Conservation (phyloP, 78 protist genomes). For the Pigoraptor vietnamica region DNA sequence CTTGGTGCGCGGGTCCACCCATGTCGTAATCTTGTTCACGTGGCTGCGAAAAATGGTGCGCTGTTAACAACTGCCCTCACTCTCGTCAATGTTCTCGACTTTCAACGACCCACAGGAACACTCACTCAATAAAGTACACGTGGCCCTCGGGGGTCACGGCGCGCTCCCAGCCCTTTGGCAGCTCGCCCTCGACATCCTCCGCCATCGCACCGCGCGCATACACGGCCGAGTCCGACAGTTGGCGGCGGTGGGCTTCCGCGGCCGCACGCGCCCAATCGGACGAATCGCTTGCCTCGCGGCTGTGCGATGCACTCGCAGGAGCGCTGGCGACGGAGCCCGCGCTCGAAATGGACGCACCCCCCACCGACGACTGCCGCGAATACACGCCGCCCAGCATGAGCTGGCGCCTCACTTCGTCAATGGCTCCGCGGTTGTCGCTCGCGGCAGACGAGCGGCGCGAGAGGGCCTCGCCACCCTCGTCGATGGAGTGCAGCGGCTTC, state of each 20-base stretch:
- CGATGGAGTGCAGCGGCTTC: neutral
- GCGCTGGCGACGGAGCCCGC: neutral
- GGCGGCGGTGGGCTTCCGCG: neutral
- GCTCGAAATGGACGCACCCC: too few species aligned
- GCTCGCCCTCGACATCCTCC: neutral
- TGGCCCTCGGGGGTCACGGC: neutral
- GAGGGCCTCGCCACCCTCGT: neutral
- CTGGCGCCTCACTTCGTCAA: neutral
- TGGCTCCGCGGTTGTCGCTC: neutral
- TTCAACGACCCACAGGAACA: too few species aligned
- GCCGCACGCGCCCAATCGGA: neutral
- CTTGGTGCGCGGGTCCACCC: constrained; percentile 9
- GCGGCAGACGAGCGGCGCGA: neutral
- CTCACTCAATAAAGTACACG: neutral
- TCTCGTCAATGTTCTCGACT: too few species aligned
- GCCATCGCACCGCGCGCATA: neutral
- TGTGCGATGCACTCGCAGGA: neutral
- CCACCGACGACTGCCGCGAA: too few species aligned
- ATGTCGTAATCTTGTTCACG: neutral
- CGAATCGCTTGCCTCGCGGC: neutral
- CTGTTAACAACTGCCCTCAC: too few species aligned
- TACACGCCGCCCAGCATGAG: too few species aligned
- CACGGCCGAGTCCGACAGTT: neutral
- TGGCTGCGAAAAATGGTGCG: neutral
- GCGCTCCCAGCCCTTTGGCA: neutral